Evolutionary conservation across 176 grass and related monocot genomes (phyloP).

Genomic region (Musa acuminata): DNA sequence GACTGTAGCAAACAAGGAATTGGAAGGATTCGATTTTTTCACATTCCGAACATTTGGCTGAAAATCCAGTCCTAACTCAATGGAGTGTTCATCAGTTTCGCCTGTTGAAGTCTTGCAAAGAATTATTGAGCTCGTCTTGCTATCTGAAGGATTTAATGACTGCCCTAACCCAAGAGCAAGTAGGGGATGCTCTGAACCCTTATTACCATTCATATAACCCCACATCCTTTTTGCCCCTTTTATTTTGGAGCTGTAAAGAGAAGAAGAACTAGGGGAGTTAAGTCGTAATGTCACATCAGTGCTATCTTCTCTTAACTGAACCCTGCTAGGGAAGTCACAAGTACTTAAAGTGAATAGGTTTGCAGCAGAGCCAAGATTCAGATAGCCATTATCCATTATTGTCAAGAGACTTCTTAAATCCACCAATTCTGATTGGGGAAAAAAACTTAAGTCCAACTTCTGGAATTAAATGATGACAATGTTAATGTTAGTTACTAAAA

Average conservation of each 20-base stretch:
- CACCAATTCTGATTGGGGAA: slow-evolving; percentile 43
- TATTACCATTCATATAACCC: slow-evolving; percentile 31
- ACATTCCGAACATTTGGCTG: slow-evolving; percentile 39
- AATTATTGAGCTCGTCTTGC: slow-evolving; percentile 39
- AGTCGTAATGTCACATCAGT: slow-evolving; percentile 21
- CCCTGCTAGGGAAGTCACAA: background rate
- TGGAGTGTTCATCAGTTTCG: slow-evolving; percentile 51
- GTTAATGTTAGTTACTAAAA: slow-evolving; percentile 3
- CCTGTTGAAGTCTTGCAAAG: slow-evolving; percentile 39
- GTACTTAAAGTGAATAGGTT: slow-evolving; percentile 21
- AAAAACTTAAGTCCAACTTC: slow-evolving; percentile 19
- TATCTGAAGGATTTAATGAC: slow-evolving; percentile 34
- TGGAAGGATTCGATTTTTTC: slow-evolving; percentile 26
- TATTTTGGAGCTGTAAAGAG: slow-evolving; percentile 26
- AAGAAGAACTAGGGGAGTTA: slow-evolving; percentile 25
- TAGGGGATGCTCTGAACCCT: slow-evolving; percentile 27
- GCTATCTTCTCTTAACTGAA: slow-evolving; percentile 13
- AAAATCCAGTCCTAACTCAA: slow-evolving; percentile 63
- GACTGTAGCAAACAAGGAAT: background rate
- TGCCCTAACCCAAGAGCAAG: slow-evolving; percentile 46
- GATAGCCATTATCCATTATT: slow-evolving; percentile 46
- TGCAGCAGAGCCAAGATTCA: slow-evolving; percentile 29
- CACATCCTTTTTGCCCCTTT: slow-evolving; percentile 31
- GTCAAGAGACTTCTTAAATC: slow-evolving; percentile 14
- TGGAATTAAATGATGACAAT: slow-evolving; percentile 2